Conservation (phyloP, 495 filamentous ascomycete genomes). For the Tuber umbilicatum region DNA sequence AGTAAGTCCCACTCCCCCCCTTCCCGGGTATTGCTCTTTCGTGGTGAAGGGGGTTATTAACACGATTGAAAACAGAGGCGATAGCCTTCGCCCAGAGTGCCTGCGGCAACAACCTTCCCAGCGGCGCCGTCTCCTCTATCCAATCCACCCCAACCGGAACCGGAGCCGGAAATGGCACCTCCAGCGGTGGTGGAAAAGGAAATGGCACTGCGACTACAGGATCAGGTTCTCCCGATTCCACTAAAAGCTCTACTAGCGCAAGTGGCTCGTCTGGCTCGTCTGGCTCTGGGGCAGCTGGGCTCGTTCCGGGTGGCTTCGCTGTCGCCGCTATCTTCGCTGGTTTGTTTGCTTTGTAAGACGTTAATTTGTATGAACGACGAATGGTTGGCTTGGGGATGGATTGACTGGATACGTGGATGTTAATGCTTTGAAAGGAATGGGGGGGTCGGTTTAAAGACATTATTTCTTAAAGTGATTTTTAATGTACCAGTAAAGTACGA, state of each 20-base stretch:
- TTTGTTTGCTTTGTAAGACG: conserved; percentile 8
- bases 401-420: neutral
- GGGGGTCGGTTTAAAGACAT: neutral
- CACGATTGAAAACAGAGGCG: conserved; percentile 44
- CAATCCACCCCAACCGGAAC: neutral
- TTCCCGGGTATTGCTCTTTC: neutral
- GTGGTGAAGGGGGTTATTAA: neutral
- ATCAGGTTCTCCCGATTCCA: too few species aligned
- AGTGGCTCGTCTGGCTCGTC: conserved; percentile 2
- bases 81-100: conserved; percentile 50
- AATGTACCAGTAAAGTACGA: neutral
- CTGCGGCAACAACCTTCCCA: conserved; percentile 46
- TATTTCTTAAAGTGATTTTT: neutral
- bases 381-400: conserved; percentile 4
- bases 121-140: neutral
- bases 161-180: neutral
- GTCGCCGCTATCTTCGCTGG: conserved; percentile 12
- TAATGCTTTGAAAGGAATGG: conserved; percentile 6
- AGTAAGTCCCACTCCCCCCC: conserved; percentile 44
- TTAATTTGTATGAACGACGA: conserved; percentile 2
- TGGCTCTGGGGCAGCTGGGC: neutral
- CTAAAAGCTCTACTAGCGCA: too few species aligned
- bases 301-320: neutral
- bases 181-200: too few species aligned
- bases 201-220: neutral